Base-by-base conservation (phyloP, 805 yeast genomes). In the Candida fluviatilis region DNA sequence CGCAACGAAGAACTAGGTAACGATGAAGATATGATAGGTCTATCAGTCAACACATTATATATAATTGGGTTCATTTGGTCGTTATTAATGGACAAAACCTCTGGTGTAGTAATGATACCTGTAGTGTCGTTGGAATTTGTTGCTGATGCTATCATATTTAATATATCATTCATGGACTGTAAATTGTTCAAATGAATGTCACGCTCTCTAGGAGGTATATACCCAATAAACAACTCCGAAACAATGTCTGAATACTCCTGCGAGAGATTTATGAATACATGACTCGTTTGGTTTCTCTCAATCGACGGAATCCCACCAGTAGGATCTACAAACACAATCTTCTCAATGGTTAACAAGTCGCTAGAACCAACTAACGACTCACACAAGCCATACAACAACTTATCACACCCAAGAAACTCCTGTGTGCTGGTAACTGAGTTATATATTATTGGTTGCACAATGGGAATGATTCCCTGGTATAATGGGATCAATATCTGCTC, bases 301-400 rank as follows among this genome's bases (percentile, higher is more conserved):
- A 80, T 66, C 0, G 95, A 84, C 0, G 98, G 98, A 5, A 88
- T 82, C 0, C 99, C 99, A 1, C 99, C 99, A 14, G 74, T 56
- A 1, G 80, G 76, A 50, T 89, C 97, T 21, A 93, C 66, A 45
- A 82, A 79, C 5, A 91, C 76, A 19, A 91, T 62, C 48, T 93
- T 93, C 46, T 93, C 99, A 31, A 93, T 74, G 0, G 81, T 67
- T n/a, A 69, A 55, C 18, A 69, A 46, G 35, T 63, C 62, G 31
- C 54, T 42, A 14, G 52, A 42, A 3, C 53, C 45, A 24, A 61
- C 39, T 15, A 66, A 43, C 24, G 57, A 41, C 4, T 58, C 35
- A 33, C 62, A 51, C 3, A 66, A 37, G 11, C 48, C 45, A 32
- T 39, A 45, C 23, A 68, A 41, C 5, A 66, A 50, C n/a, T 51